Evolutionary conservation across 1,284 basidiomycete genomes (phyloP).

Genomic region (Pyrrhoderma lamaoense): DNA sequence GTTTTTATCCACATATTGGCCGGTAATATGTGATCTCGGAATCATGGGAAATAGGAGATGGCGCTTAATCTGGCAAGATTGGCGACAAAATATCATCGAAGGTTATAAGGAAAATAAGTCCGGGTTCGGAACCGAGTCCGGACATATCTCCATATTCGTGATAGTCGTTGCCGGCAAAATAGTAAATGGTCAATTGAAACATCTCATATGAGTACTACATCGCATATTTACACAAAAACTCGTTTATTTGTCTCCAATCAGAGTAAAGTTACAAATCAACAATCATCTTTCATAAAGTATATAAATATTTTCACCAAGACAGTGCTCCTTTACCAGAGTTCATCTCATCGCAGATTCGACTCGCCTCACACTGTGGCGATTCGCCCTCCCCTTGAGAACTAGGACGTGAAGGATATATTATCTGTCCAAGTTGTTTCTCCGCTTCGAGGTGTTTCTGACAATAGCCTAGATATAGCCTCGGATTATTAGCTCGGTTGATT

Average conservation of each 20-base stretch:
- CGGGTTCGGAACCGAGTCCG: too few species aligned
- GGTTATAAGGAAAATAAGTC: too few species aligned
- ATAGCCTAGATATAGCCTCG: conserved; percentile 9
- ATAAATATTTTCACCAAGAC: conserved; percentile 10
- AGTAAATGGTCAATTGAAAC: background rate
- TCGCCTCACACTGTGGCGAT: conserved; percentile 9
- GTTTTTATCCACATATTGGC: too few species aligned
- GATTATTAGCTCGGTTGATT: background rate
- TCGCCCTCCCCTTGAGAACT: conserved; percentile 1
- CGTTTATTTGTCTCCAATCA: too few species aligned
- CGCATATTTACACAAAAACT: background rate
- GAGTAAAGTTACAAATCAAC: too few species aligned
- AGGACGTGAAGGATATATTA: conserved; percentile 22
- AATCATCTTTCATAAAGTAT: too few species aligned
- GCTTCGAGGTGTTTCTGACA: conserved; percentile 20
- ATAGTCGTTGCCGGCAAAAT: background rate
- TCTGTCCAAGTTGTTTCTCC: conserved; percentile 20
- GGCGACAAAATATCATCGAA: too few species aligned
- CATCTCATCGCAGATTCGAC: conserved; percentile 8
- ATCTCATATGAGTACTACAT: background rate
- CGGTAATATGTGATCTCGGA: too few species aligned
- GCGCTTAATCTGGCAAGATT: too few species aligned
- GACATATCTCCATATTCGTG: too few species aligned
- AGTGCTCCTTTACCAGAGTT: background rate
- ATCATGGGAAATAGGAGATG: too few species aligned